Conservation (phyloP, 2,329 filamentous ascomycete species). For the Hirsutella thompsonii region DNA sequence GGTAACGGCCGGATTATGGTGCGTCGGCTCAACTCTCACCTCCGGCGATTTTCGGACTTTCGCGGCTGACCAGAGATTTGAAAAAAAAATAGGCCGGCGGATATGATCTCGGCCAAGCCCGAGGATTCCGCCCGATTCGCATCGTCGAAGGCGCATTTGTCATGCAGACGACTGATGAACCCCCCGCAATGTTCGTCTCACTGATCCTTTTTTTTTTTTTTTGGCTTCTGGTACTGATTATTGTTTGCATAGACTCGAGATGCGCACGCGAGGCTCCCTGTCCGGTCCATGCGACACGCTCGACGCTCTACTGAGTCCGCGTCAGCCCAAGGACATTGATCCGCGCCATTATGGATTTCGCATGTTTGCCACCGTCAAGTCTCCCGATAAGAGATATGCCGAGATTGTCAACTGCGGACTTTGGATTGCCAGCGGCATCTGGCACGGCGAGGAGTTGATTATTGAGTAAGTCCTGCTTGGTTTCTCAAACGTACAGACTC, state of each 20-base stretch:
- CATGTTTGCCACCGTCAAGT: slow-evolving; percentile 36
- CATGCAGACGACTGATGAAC: slow-evolving; percentile 31
- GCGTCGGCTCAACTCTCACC: slow-evolving; percentile 9
- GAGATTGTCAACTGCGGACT: slow-evolving; percentile 35
- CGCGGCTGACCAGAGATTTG: slow-evolving; percentile 6
- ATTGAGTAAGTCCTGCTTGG: slow-evolving; percentile 25
- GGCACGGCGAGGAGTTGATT: slow-evolving; percentile 29
- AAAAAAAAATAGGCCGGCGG: slow-evolving; percentile 26
- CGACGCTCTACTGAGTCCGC: slow-evolving; percentile 24
- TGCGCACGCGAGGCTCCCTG: slow-evolving; percentile 33
- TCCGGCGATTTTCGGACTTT: slow-evolving; percentile 1
- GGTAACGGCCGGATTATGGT: slow-evolving; percentile 33
- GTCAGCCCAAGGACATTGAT: slow-evolving; percentile 24
- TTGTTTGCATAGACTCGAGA: slow-evolving; percentile 19
- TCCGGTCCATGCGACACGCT: slow-evolving; percentile 31
- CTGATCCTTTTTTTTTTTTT: too few relatives aligned
- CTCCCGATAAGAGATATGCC: slow-evolving; percentile 33
- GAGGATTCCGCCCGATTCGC: slow-evolving; percentile 26
- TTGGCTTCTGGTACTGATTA: too few relatives aligned
- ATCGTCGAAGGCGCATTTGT: slow-evolving; percentile 36
- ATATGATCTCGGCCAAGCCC: slow-evolving; percentile 27
- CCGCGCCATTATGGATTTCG: slow-evolving; percentile 33
- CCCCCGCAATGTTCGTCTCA: slow-evolving; percentile 29
- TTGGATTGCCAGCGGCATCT: slow-evolving; percentile 36
- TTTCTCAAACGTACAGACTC: not conserved